These are phyloP conservation scores for Asterella californica DNA, from an alignment of 225 moss, liverwort and hornwort genomes.

Conservation along the genomic window DNA sequence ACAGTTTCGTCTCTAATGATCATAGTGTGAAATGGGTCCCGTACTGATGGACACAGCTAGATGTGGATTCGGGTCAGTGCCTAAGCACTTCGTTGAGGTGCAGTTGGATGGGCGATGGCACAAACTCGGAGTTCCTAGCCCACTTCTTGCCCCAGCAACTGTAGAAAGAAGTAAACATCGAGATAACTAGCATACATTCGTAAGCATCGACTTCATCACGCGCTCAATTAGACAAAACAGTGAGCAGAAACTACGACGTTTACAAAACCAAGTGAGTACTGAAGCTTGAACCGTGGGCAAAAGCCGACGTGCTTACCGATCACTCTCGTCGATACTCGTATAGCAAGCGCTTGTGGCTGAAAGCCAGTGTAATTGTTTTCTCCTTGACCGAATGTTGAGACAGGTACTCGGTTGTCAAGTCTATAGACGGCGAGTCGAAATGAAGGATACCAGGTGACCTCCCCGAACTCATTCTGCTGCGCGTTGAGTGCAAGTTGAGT, in stretches of 20 bases:
- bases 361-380: conserved; percentile 10
- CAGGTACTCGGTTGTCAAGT: conserved; percentile 37
- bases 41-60: no score
- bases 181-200: no score
- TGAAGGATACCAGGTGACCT: conserved; percentile 46
- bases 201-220: no score
- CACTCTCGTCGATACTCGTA: background rate
- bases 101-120: background rate
- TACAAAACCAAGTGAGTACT: background rate
- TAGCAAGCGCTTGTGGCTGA: background rate
- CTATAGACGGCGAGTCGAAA: conserved; percentile 27
- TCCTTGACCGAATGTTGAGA: conserved; percentile 26
- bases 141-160: no score
- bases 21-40: no score
- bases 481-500: conserved; percentile 18
- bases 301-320: background rate
- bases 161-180: no score
- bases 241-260: background rate
- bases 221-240: background rate
- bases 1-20: no score
- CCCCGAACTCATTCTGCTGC: conserved; percentile 33
- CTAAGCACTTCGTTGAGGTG: no score
- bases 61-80: no score
- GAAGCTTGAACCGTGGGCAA: background rate
- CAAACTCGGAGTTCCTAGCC: no score